phyloP scores from a whole-genome alignment of 2,329 filamentous ascomycete genomes.

The Botrytis medusae region DNA sequence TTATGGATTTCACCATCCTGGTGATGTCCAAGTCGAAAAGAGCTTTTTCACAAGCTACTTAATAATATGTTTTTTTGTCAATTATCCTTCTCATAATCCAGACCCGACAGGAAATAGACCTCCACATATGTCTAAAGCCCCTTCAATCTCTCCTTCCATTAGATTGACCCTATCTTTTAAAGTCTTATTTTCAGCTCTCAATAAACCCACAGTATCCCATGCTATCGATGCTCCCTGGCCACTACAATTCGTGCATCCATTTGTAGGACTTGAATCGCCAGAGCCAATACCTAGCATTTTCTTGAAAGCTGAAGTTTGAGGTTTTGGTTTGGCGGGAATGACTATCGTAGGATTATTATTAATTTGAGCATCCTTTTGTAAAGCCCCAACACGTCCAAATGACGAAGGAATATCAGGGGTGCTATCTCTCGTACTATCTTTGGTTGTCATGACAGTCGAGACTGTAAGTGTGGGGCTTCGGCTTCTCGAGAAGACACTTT shows the following conservation, averaged over 20 bases:
- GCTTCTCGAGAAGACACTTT: conserved; percentile 55
- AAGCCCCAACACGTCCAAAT: conserved; percentile 8
- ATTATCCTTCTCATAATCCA: background rate
- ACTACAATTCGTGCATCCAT: conserved; percentile 55
- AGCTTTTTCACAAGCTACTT: background rate
- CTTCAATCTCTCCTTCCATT: conserved; percentile 60
- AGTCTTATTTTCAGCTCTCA: conserved; percentile 61
- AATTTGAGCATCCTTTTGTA: conserved; percentile 8
- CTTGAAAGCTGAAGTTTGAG: conserved; percentile 49
- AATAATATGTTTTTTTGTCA: background rate
- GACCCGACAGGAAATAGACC: conserved; percentile 13
- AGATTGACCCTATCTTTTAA: conserved; percentile 59
- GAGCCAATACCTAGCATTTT: conserved; percentile 45
- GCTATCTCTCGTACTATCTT: conserved; percentile 20
- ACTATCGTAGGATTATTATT: conserved; percentile 23
- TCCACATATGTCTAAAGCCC: conserved; percentile 48
- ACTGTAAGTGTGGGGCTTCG: conserved; percentile 53
- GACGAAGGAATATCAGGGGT: background rate
- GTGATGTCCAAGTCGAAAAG: background rate
- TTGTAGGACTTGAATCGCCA: conserved; percentile 27
- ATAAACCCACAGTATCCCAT: conserved; percentile 63
- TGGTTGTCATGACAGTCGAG: conserved; percentile 20
- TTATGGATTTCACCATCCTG: conserved; percentile 1
- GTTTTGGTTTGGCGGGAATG: conserved; percentile 33
- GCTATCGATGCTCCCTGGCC: conserved; percentile 59